Evolutionary conservation across 441 rosid species (phyloP), one percentile per base, ranked within the genome.

Genomic region (Populus hybrid): DNA sequence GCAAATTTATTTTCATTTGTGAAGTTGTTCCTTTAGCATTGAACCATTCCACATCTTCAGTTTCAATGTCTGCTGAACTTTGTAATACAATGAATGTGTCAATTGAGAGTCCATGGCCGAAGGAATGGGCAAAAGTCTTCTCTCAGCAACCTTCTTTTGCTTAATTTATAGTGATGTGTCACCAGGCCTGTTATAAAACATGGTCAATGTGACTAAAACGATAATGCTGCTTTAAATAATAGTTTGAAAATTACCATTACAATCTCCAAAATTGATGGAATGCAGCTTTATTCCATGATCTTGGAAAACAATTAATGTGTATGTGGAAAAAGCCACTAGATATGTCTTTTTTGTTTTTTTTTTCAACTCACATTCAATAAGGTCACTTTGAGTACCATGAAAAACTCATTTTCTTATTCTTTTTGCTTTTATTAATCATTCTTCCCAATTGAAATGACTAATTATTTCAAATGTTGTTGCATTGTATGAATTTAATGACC

Each of bases 21-120:
- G 56, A 81, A 71, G 53, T 64, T 63, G 50, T 61, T 33, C 33
- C 9, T 72, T 65, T 42, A 33, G 73, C 28, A 28, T 65, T 77
- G 59, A 28, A 38, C 50, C 72, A 74, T 79, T 72, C 16, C 71
- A 65, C 21, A 69, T 73, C 28, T 21, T 21, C 42, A 21, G 14
- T 82, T 35, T 69, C 28, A 53, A 29, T 24, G 7, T 72, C 2
- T 42, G 53, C 53, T 42, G 18, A 42, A 42, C 14, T 42, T 42
- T 42, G 53, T 42, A 12, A 42, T 42, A 12, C 53, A 42, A 42
- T 42, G 53, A 42, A 42, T 3, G 16, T 42, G 53, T 42, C 18
- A 42, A 42, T 12, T 69, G 24, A 59, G 61, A 33, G 73, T 5
- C 40, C 42, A 23, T 33, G 35, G 20, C 23, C 9, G 8, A 35